Evolutionary conservation across 2,329 filamentous ascomycete species (phyloP).

Genomic region (Fusarium hostae): DNA sequence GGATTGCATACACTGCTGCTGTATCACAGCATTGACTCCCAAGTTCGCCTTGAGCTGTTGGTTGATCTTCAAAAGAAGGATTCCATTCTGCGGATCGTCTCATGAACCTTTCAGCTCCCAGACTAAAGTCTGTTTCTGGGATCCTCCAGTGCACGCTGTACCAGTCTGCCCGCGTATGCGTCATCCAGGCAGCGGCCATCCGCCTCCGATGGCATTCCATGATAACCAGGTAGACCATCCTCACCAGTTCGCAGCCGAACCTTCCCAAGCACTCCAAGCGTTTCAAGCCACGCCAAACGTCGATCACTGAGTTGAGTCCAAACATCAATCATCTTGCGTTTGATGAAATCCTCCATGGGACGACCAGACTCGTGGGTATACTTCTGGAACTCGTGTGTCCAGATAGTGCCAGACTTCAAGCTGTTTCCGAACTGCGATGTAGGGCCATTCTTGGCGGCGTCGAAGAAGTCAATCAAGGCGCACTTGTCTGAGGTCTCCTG

Average conservation of each 20-base stretch:
- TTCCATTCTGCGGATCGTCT: accelerated
- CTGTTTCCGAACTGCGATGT: accelerated
- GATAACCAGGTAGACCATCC: accelerated
- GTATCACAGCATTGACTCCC: accelerated
- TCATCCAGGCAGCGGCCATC: background rate
- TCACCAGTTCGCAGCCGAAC: accelerated
- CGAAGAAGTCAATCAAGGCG: accelerated
- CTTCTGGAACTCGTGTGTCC: background rate
- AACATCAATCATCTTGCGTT: accelerated
- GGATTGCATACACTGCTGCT: background rate
- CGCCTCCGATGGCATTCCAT: background rate
- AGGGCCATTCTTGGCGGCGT: accelerated
- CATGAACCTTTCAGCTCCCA: background rate
- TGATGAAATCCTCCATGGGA: accelerated
- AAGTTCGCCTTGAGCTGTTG: no score
- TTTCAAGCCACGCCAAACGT: background rate
- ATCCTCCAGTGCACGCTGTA: background rate
- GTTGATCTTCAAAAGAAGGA: background rate
- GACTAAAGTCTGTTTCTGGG: background rate
- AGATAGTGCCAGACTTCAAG: background rate
- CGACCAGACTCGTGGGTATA: accelerated
- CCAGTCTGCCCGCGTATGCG: accelerated
- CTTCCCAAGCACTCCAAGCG: accelerated
- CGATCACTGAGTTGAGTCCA: accelerated
- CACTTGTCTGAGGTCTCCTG: background rate